Base-by-base conservation (phyloP, 2,329 filamentous ascomycete species). In the Fusarium multiceps region DNA sequence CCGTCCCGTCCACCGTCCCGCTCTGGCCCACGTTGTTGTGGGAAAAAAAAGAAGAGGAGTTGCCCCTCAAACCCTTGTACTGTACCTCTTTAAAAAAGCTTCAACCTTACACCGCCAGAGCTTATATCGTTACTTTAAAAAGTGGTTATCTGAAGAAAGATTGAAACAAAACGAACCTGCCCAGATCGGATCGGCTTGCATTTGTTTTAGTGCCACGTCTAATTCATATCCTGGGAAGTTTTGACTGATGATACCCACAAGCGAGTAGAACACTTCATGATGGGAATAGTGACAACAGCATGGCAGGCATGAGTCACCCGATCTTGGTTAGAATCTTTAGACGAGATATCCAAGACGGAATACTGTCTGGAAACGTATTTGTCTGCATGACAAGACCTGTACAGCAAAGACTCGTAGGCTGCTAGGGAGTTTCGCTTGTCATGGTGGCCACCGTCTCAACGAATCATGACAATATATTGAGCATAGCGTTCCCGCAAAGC, bases 21-120 rank as follows among this genome's bases (percentile, higher is more conserved):
- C 63, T 61, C 18, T 60, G 55, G 46, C 46, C 55, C 63, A 64
- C 54, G 61, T 28, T 43, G 59, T 27, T 51, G 20, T 49, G 14
- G 27, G 7, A 54, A 30, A 23, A n/a, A n/a, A n/a, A 32, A 45
- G 42, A 28, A 42, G 41, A 47, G 27, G 42, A 28, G 23, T 49
- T 49, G 10, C 34, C 51, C 46, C 62, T 37, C 34, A 23, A 37
- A 28, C 34, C 32, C 34, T 41, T 40, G 41, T 47, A 45, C 45
- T 27, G 59, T 28, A n/a, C 34, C 34, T 37, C 16, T 37, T 8
- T 18, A 1, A 13, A 14, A 56, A 37, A 37, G 27, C 55, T 42
- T 43, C 46, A 46, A 73, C 69, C 70, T 73, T 63, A 63, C 60
- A 63, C 60, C 60, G 60, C 60, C 43, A 63, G 40, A 57, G 49